Evolutionary conservation across 768 basidiomycete species (phyloP).

Genomic region (Stropharia rugosoannulata): DNA sequence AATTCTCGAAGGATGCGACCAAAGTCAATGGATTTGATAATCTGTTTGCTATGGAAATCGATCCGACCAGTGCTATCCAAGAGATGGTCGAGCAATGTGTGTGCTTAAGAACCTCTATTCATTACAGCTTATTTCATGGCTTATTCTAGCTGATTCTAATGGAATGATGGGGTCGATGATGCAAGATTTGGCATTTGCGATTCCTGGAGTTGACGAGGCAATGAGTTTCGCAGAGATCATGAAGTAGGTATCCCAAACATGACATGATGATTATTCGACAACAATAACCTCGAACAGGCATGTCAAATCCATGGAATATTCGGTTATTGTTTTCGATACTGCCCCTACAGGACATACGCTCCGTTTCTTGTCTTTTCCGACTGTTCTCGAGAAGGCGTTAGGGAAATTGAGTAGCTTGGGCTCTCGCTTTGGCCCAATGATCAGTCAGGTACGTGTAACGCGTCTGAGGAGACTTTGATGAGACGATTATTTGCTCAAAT

Average conservation of each 20-base stretch:
- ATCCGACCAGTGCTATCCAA: conserved; percentile 95
- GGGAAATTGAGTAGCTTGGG: conserved; percentile 94
- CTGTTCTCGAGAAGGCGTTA: conserved; percentile 94
- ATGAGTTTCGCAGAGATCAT: conserved; percentile 99
- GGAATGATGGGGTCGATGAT: conserved; percentile 99
- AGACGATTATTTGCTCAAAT: neutral
- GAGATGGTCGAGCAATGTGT: conserved; percentile 98
- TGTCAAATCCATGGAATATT: conserved; percentile 99
- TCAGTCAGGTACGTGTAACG: conserved; percentile 60
- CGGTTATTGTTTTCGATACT: conserved; percentile 99
- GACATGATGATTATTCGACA: neutral
- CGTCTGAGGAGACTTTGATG: neutral
- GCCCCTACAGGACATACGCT: conserved; percentile 98
- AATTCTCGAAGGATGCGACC: conserved; percentile 98
- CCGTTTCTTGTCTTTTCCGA: conserved; percentile 98
- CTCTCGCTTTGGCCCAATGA: conserved; percentile 96
- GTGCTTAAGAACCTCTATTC: conserved; percentile 20
- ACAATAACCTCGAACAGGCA: conserved; percentile 55
- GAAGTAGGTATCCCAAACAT: conserved; percentile 64
- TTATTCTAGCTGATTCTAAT: conserved; percentile 69
- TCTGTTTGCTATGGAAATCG: conserved; percentile 98
- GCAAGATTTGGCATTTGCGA: conserved; percentile 99
- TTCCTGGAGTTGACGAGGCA: conserved; percentile 98
- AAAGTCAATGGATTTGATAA: conserved; percentile 98
- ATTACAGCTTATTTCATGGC: conserved; percentile 2